Evolutionary conservation across 169 alveolate species (phyloP).

Genomic region (Plasmodium gallinaceum): DNA sequence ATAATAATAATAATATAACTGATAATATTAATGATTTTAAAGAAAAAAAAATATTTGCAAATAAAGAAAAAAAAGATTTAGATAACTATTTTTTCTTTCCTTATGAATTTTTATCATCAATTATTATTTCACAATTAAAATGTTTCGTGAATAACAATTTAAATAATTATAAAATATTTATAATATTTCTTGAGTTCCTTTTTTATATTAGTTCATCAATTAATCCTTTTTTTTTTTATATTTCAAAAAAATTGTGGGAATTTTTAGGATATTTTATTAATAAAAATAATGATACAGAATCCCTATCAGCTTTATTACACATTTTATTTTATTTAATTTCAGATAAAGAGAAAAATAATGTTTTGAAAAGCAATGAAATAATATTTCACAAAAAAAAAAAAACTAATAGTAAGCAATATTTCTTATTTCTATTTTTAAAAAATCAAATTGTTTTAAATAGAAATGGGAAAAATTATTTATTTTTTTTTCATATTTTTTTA

Average conservation of each 20-base stretch:
- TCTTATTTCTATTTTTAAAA: conserved; percentile 65
- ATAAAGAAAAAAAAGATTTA: background rate
- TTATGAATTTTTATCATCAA: conserved; percentile 12
- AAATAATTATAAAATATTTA: conserved; percentile 35
- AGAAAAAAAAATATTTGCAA: background rate
- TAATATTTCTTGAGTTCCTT: conserved; percentile 22
- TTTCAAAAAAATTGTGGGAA: conserved; percentile 46
- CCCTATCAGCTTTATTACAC: conserved; percentile 12
- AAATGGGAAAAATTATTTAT: conserved; percentile 53
- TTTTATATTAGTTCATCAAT: conserved; percentile 61
- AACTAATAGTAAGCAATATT: conserved; percentile 21
- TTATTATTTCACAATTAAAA: conserved; percentile 50
- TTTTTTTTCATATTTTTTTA: conserved; percentile 23
- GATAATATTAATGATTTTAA: background rate
- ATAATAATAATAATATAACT: background rate
- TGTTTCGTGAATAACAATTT: conserved; percentile 35
- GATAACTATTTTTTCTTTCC: conserved; percentile 52
- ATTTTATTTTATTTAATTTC: conserved; percentile 47
- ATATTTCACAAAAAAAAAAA: background rate
- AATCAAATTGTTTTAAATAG: conserved; percentile 39
- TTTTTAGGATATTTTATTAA: conserved; percentile 20
- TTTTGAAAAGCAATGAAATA: background rate
- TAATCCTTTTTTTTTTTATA: conserved; percentile 59
- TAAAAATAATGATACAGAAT: background rate
- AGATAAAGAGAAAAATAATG: background rate